Percentiles rank a stretch among this genome's conserved stretches.
These are phyloP conservation scores for Lentinula edodes DNA, from an alignment of 768 basidiomycete genomes.

Conservation along the genomic window DNA sequence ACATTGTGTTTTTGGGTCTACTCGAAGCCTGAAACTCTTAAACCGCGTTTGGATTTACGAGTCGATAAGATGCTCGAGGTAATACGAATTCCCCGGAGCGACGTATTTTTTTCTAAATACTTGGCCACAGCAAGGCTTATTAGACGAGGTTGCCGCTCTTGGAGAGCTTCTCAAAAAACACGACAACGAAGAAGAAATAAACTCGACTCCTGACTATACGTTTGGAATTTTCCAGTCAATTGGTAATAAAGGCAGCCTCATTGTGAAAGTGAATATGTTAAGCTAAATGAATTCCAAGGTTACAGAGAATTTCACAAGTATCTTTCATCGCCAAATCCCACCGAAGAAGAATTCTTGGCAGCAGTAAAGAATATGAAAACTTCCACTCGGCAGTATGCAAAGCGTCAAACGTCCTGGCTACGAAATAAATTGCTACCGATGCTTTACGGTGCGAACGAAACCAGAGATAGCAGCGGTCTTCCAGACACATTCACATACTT, in stretches of 20 bases:
- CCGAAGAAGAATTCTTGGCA: constrained; percentile 37
- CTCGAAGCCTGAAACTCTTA: constrained; percentile 57
- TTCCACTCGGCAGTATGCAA: constrained; percentile 87
- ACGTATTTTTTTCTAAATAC: not conserved
- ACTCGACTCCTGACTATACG: constrained; percentile 51
- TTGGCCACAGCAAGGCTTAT: constrained; percentile 58
- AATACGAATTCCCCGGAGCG: constrained; percentile 8
- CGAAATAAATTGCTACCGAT: constrained; percentile 83
- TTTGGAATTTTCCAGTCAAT: constrained; percentile 93
- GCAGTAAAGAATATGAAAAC: constrained; percentile 79
- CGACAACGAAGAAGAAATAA: not conserved
- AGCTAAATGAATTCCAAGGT: constrained; percentile 40
- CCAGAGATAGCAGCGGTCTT: constrained; percentile 12
- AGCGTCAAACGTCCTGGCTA: constrained; percentile 89
- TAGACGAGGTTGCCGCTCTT: constrained; percentile 70
- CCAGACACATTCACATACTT: constrained; percentile 38
- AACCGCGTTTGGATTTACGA: constrained; percentile 66
- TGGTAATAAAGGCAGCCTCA: constrained; percentile 37
- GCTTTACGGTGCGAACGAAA: constrained; percentile 41
- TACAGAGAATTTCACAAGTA: constrained; percentile 86
- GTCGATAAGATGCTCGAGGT: constrained; percentile 92
- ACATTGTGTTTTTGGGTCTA: constrained; percentile 92
- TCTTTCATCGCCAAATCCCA: constrained; percentile 38
- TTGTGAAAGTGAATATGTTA: not conserved
- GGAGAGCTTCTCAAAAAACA: constrained; percentile 23